phyloP scores from a whole-genome alignment of 345 rosid genomes.

The Eucalyptus curtisii region DNA sequence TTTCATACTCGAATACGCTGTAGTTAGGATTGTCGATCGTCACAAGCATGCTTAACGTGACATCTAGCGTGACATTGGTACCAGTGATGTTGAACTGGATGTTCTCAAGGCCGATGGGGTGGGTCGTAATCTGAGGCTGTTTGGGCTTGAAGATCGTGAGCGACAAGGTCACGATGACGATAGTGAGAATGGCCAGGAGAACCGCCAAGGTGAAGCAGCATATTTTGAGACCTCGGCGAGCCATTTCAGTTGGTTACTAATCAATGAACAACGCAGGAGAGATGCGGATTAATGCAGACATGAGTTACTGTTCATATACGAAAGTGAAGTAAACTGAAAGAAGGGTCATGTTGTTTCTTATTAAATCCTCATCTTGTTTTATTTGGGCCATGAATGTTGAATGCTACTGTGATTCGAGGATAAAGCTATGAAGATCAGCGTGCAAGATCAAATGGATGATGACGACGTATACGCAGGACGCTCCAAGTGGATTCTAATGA shows the following conservation, averaged over 20 bases:
- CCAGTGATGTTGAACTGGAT: neutral
- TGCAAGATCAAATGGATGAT: neutral
- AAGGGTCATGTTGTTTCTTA: neutral
- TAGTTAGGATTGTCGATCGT: slow-evolving; percentile 27
- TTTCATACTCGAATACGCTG: slow-evolving; percentile 21
- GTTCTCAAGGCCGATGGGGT: slow-evolving; percentile 11
- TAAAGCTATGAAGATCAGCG: neutral
- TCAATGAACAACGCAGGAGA: neutral
- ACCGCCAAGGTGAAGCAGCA: slow-evolving; percentile 6
- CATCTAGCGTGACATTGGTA: neutral
- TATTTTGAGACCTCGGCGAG: slow-evolving; percentile 6
- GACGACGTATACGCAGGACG: neutral
- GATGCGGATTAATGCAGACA: neutral
- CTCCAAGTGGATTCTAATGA: neutral
- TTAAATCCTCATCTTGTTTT: neutral
- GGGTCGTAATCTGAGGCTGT: slow-evolving; percentile 13
- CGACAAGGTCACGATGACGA: slow-evolving; percentile 5
- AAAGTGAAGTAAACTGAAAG: neutral
- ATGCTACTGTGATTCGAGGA: neutral
- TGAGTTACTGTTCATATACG: neutral
- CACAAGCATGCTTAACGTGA: slow-evolving; percentile 8
- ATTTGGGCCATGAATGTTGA: neutral
- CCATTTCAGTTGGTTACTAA: neutral
- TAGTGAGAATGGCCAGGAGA: neutral
- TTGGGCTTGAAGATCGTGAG: slow-evolving; percentile 34